A percentile compares a stretch with the other conserved stretches of the same genome.
Evolutionary conservation across 179 eudicot genomes (phyloP).

Genomic region (Silene noctiflora): DNA sequence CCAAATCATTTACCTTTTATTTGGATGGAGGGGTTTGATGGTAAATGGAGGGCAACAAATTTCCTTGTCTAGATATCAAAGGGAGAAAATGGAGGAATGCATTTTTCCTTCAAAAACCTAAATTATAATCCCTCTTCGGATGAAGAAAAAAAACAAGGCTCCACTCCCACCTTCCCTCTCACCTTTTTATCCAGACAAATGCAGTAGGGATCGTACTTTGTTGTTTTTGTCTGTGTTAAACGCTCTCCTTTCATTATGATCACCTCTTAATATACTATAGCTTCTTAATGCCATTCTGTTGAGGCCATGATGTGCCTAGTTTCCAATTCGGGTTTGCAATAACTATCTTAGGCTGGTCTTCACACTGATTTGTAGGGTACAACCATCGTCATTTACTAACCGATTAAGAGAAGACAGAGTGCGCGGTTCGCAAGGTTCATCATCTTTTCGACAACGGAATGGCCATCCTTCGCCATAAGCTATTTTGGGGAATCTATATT

Average conservation of each 20-base stretch:
- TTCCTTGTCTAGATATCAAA: no score
- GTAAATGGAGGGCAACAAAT: no score
- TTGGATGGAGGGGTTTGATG: no score
- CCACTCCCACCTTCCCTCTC: no score
- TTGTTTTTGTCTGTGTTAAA: neutral
- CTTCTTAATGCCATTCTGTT: constrained; percentile 8
- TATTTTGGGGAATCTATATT: neutral
- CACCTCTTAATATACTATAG: neutral
- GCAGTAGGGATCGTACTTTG: neutral
- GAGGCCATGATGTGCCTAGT: constrained; percentile 2
- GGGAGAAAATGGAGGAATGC: no score
- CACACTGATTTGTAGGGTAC: constrained; percentile 19
- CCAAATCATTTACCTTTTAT: no score
- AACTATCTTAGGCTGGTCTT: constrained; percentile 5
- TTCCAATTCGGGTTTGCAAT: neutral
- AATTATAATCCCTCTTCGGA: no score
- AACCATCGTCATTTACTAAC: constrained; percentile 19
- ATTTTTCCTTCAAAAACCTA: no score
- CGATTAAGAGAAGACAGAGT: constrained; percentile 22
- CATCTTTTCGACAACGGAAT: constrained; percentile 26
- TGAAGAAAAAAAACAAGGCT: no score
- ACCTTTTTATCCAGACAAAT: neutral
- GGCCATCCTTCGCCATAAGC: constrained; percentile 26
- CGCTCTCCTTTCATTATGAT: neutral
- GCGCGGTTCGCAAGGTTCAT: constrained; percentile 24